Evolutionary conservation across 1,284 basidiomycete species (phyloP).

Genomic region (Cutaneotrichosporon sp.): DNA sequence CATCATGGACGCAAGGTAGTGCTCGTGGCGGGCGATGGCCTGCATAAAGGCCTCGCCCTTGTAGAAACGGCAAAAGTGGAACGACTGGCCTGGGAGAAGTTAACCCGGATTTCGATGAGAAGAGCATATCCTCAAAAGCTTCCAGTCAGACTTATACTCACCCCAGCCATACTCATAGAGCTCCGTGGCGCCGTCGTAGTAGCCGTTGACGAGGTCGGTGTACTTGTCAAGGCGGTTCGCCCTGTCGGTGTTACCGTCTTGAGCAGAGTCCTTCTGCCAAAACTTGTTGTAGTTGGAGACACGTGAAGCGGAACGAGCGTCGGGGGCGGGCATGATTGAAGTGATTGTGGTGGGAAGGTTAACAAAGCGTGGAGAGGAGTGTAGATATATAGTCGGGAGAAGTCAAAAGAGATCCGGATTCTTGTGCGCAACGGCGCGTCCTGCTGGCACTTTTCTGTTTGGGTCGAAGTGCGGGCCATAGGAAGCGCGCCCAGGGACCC

Average conservation of each 20-base stretch:
- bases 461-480: background rate
- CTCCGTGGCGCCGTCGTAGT: conserved; percentile 94
- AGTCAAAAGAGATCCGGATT: background rate
- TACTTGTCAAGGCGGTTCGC: conserved; percentile 77
- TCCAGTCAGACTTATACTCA: conserved; percentile 8
- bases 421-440: background rate
- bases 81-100: conserved; percentile 60
- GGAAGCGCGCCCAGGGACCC: background rate
- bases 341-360: background rate
- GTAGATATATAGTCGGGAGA: background rate
- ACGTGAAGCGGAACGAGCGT: conserved; percentile 74
- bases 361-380: background rate
- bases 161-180: conserved; percentile 85
- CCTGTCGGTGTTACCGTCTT: conserved; percentile 66
- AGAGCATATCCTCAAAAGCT: background rate
- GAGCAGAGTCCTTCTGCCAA: conserved; percentile 80
- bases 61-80: conserved; percentile 99
- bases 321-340: conserved; percentile 44
- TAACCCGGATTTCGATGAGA: no score
- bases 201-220: conserved; percentile 88
- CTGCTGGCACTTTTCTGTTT: conserved; percentile 3
- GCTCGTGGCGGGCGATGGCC: conserved; percentile 89
- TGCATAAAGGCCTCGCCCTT: conserved; percentile 84
- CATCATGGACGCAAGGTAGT: conserved; percentile 90
- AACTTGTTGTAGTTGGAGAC: conserved; percentile 89